A percentile compares a stretch with the other conserved stretches of the same genome.
Evolutionary conservation across 768 basidiomycete species (phyloP).

Genomic region (Lactarius akahatsu): DNA sequence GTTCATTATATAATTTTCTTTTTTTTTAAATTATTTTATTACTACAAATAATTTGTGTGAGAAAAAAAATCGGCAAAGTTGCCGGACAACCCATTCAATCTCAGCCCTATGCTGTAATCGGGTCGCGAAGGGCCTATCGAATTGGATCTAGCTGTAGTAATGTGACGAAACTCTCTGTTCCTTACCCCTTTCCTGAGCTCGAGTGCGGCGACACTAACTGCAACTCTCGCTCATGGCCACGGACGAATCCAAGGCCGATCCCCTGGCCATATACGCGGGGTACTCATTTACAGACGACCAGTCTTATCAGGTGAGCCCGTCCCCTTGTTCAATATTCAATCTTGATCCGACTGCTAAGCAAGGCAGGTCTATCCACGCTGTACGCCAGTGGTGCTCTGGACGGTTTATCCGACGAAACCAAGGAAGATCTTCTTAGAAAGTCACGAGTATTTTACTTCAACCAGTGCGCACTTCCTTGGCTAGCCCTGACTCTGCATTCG

Average conservation of each 20-base stretch:
- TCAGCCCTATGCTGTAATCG: too few relatives aligned
- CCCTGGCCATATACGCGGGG: constrained; percentile 16
- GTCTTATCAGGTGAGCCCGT: constrained; percentile 53
- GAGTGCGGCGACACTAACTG: neutral
- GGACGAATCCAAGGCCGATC: constrained; percentile 1
- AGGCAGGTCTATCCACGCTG: constrained; percentile 68
- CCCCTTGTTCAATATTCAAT: neutral
- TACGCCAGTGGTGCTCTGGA: constrained; percentile 44
- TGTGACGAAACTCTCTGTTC: neutral
- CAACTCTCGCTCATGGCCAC: constrained; percentile 3
- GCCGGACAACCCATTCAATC: too few relatives aligned
- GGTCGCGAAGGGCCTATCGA: too few relatives aligned
- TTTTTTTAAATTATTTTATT: too few relatives aligned
- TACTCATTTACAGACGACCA: constrained; percentile 60
- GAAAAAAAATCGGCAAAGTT: too few relatives aligned
- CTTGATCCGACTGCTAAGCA: constrained; percentile 28
- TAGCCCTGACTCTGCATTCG: neutral
- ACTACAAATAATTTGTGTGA: too few relatives aligned
- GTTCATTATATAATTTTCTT: too few relatives aligned
- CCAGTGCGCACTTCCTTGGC: constrained; percentile 38
- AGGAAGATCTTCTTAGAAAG: constrained; percentile 49
- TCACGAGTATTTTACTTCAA: constrained; percentile 76
- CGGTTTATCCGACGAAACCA: constrained; percentile 40
- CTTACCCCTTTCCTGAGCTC: neutral
- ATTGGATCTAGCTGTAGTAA: neutral